A percentile compares a stretch with the other conserved stretches of the same genome.
These are phyloP conservation scores for Aschersonia sp. DNA, from an alignment of 2,329 filamentous ascomycete genomes.

Conservation along the genomic window DNA sequence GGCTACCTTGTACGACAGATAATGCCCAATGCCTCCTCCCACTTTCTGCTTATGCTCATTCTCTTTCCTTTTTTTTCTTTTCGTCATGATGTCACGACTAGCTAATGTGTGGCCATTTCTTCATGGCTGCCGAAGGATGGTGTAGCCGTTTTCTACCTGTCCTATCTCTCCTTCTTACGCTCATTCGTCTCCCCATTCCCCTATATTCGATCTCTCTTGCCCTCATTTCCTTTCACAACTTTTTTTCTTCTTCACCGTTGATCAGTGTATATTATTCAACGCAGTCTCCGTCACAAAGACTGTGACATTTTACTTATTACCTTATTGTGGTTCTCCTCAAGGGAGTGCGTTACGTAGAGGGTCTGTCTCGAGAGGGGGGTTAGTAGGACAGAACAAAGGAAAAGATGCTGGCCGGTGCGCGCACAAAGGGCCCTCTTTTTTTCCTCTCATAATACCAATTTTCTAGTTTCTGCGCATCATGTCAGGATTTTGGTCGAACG, in stretches of 20 bases:
- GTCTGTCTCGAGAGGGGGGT: too few species aligned
- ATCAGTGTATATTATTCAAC: constrained; percentile 17
- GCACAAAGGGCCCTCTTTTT: too few species aligned
- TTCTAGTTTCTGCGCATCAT: neutral
- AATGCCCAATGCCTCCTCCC: too few species aligned
- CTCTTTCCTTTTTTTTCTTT: too few species aligned
- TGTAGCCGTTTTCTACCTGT: constrained; percentile 4
- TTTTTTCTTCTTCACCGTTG: neutral
- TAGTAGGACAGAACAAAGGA: too few species aligned
- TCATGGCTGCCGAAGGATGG: neutral
- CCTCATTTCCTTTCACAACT: neutral
- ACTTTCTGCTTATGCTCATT: too few species aligned
- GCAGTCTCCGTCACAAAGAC: constrained; percentile 14
- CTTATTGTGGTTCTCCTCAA: too few species aligned
- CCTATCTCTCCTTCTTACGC: neutral
- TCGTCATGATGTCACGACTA: too few species aligned
- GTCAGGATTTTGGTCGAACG: neutral
- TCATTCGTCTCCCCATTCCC: neutral
- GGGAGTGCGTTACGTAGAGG: too few species aligned
- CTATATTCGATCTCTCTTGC: neutral
- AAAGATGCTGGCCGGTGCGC: too few species aligned
- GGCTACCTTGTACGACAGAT: too few species aligned
- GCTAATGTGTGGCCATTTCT: too few species aligned
- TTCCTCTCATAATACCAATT: neutral
- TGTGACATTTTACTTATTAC: constrained; percentile 2